These are phyloP conservation scores for Candolleomyces aberdarensis DNA, from an alignment of 768 basidiomycete genomes.

Conservation along the genomic window DNA sequence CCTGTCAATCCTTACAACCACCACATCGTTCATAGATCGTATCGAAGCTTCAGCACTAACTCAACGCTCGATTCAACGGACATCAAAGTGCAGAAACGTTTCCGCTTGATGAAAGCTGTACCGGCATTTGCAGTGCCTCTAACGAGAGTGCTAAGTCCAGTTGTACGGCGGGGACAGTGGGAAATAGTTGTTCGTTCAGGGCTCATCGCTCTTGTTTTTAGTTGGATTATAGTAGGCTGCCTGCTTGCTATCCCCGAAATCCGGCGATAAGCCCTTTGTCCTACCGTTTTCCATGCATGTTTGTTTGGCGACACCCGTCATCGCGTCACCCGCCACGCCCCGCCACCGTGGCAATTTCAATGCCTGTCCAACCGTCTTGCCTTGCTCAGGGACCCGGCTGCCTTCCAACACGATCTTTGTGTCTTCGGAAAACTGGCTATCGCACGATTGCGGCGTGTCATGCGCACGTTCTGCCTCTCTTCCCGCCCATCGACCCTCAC, in stretches of 20 bases:
- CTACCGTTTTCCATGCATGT: not conserved
- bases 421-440: too few relatives aligned
- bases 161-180: conserved; percentile 80
- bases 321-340: too few relatives aligned
- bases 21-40: conserved; percentile 3
- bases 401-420: too few relatives aligned
- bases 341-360: too few relatives aligned
- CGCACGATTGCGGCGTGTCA: too few relatives aligned
- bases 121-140: conserved; percentile 72
- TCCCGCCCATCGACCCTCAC: too few relatives aligned
- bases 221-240: conserved; percentile 37
- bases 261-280: conserved; percentile 2
- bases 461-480: too few relatives aligned
- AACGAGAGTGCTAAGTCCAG: conserved; percentile 64
- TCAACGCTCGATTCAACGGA: conserved; percentile 11
- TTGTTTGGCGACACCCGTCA: too few relatives aligned
- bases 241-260: conserved; percentile 41
- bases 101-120: conserved; percentile 48
- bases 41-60: conserved; percentile 7
- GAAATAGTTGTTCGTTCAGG: conserved; percentile 71
- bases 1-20: conserved; percentile 7
- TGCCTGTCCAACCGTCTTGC: too few relatives aligned
- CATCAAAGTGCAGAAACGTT: conserved; percentile 32
- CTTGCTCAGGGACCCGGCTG: too few relatives aligned
- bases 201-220: conserved; percentile 42